Evolutionary conservation across 2,329 filamentous ascomycete genomes (phyloP).

Genomic region (Cladosporium sp.): DNA sequence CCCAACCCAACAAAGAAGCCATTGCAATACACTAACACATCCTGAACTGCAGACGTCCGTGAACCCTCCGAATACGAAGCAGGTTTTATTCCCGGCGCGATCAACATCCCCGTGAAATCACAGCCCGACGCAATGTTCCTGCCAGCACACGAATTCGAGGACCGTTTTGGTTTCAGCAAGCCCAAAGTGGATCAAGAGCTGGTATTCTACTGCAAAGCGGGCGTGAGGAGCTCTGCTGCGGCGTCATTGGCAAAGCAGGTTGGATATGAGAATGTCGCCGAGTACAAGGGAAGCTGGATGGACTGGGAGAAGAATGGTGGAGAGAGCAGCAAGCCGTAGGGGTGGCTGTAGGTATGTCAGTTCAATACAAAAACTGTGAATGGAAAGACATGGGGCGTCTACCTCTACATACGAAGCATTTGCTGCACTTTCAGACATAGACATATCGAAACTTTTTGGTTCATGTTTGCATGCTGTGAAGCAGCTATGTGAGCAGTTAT

Average conservation of each 20-base stretch:
- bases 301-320: conserved; percentile 80
- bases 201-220: conserved; percentile 91
- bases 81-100: conserved; percentile 72
- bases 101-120: conserved; percentile 77
- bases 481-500: no score
- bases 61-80: conserved; percentile 63
- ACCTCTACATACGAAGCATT: no score
- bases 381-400: no score
- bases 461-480: no score
- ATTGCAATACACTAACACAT: background rate
- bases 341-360: background rate
- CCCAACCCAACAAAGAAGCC: background rate
- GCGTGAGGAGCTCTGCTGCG: conserved; percentile 74
- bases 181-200: conserved; percentile 55
- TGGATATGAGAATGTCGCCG: conserved; percentile 68
- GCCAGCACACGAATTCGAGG: conserved; percentile 71
- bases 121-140: conserved; percentile 78
- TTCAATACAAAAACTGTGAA: background rate
- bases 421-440: no score
- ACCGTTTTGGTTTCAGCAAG: conserved; percentile 72
- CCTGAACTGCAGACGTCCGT: conserved; percentile 58
- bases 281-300: conserved; percentile 72
- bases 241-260: conserved; percentile 71
- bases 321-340: conserved; percentile 36
- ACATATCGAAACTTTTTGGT: no score